These are phyloP conservation scores for Catharanthus roseus DNA, from an alignment of 257 asterid species.

Conservation along the genomic window DNA sequence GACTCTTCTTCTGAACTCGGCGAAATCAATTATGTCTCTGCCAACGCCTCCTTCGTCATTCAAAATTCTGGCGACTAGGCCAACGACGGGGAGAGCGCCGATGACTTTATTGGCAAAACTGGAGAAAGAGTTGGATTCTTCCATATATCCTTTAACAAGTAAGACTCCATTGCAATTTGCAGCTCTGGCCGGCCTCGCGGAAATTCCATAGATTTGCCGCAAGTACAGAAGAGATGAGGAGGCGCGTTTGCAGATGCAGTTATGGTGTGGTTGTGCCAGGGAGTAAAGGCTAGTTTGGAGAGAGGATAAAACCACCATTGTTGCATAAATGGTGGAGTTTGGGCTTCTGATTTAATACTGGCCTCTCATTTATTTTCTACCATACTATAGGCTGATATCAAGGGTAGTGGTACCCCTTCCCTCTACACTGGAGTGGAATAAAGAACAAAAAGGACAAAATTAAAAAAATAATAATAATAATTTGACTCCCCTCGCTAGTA, in stretches of 20 bases:
- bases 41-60: constrained; percentile 94
- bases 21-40: constrained; percentile 72
- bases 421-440: too few relatives aligned
- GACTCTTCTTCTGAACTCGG: constrained; percentile 81
- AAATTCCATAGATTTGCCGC: constrained; percentile 36
- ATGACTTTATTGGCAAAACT: constrained; percentile 67
- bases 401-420: too few relatives aligned
- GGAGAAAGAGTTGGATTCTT: constrained; percentile 64
- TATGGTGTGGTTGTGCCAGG: constrained; percentile 21
- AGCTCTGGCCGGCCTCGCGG: constrained; percentile 28
- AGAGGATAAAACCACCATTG: constrained; percentile 69
- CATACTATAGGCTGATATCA: too few relatives aligned
- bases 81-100: constrained; percentile 84
- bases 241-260: constrained; percentile 24
- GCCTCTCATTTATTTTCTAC: constrained; percentile 38
- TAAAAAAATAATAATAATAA: too few relatives aligned
- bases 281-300: constrained; percentile 48
- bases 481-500: too few relatives aligned
- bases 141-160: constrained; percentile 66
- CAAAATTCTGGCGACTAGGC: constrained; percentile 70
- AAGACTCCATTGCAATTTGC: constrained; percentile 36
- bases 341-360: constrained; percentile 32
- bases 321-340: constrained; percentile 16
- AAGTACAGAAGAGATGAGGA: constrained; percentile 47
- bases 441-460: too few relatives aligned